Evolutionary conservation across 768 basidiomycete species (phyloP), one percentile per base, ranked within the genome.

Genomic region (Russula brevipes): DNA sequence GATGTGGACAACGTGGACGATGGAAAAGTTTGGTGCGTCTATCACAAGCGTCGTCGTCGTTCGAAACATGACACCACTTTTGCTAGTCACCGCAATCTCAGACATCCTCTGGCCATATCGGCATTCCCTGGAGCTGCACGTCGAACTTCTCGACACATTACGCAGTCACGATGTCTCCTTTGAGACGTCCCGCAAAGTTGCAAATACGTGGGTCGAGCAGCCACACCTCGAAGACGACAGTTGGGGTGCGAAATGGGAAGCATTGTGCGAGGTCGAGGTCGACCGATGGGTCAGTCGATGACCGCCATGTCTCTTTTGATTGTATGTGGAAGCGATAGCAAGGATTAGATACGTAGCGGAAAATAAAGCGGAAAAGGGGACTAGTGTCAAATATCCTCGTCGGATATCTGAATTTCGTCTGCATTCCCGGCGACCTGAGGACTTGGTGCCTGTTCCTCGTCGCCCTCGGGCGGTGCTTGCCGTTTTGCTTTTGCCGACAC

Each of bases 331-430:
- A 33, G 47, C 41, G 16, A 52, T 57, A 46, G 50, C 36, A n/a
- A 39, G 51, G 36, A 46, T 24, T 31, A 59, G 51, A 63, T 46
- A 58, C 46, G 46, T 49, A 53, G 12, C 31, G 1, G 38, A n/a
- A 33, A 31, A 60, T 30, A 54, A 60, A 36, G n/a, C n/a, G 30
- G 51, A 35, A 35, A 47, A 56, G 33, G 42, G 42, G 41, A 52
- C 42, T 31, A 52, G 9, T 57, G 71, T 73, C 79, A 82, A 30
- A 65, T 54, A 45, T 73, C 80, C 70, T 93, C 91, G 70, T 92
- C 89, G 53, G 87, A 89, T 69, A 94, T 92, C 64, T 88, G 89
- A 63, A 94, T 94, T 76, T 94, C 92, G 61, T 94, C 92, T 47
- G 76, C 83, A 71, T 94, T 94, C 31, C 70, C 75, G 35, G 59